Base-by-base conservation (phyloP, 2,329 filamentous ascomycete species). In the Clonostachys sp. region DNA sequence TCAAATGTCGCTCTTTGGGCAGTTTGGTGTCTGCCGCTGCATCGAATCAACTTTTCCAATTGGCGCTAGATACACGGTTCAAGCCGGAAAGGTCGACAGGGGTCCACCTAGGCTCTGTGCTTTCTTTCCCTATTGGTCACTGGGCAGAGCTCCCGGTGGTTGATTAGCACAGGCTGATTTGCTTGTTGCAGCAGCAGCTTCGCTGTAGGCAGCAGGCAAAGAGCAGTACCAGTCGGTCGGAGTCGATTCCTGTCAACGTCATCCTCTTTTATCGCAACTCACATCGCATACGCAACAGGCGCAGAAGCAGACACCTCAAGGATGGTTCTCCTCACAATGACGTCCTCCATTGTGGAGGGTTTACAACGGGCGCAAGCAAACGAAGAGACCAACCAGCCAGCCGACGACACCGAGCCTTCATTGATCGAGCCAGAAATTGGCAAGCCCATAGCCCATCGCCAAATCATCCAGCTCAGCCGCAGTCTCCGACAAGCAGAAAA, bases 271-370 rank as follows among this genome's bases (percentile, higher is more conserved):
- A 30, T 30, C 24, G 24, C 24, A 30, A 30, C 24, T 30, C 24
- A 10, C 24, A 30, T 30, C 24, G 24, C 24, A 30, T 6, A 30
- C 24, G 4, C 24, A 10, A 10, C 24, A 30, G 24, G 9, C 8
- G 9, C 24, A 10, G 24, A 8, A 30, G 24, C 24, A 10, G 12
- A 34, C 7, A 13, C 10, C 20, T 18, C 30, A n/a, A 45, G 5
- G 17, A 92, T 92, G 88, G 87, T 91, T 16, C 73, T 87, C 41
- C 80, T 94, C 40, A 88, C 84, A n/a, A 86, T 90, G 74, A 91
- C 87, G 5, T 64, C 78, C 56, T 72, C 79, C 55, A 81, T 89
- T 33, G 80, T 85, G 67, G 80, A 81, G 62, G 85, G 78, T 1
- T 59, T 91, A 12, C 57, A 71, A 14, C 63, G 56, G 49, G 51